phyloP scores from a whole-genome alignment of 306 rosid species.

The Pachyrhizus erosus region DNA sequence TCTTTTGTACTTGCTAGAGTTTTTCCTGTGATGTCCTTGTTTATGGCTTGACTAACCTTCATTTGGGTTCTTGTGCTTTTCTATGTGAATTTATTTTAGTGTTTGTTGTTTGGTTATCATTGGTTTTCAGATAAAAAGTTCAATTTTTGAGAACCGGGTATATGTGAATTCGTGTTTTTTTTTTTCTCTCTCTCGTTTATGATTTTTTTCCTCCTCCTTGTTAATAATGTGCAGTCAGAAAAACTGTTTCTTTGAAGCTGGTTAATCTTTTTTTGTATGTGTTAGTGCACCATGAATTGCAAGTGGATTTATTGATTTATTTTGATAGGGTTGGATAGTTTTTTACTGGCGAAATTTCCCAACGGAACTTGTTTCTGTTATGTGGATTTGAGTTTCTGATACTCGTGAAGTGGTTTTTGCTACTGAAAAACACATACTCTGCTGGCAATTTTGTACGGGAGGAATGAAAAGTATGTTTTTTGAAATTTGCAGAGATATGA shows the following conservation, averaged over 20 bases:
- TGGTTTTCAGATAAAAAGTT: constrained; percentile 16
- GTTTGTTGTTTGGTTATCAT: background rate
- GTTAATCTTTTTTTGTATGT: constrained; percentile 38
- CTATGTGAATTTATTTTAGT: too few relatives aligned
- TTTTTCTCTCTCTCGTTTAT: background rate
- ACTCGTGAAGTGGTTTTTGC: constrained; percentile 24
- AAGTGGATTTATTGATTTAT: constrained; percentile 12
- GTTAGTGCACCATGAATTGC: background rate
- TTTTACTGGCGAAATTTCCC: background rate
- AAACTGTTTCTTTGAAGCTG: constrained; percentile 48
- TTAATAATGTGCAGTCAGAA: constrained; percentile 35
- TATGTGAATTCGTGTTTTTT: constrained; percentile 28
- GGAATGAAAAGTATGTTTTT: constrained; percentile 28
- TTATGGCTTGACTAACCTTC: background rate
- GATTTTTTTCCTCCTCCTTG: constrained; percentile 37
- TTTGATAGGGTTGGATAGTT: background rate
- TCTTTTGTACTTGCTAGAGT: constrained; percentile 3
- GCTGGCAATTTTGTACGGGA: constrained; percentile 13
- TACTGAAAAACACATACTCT: background rate
- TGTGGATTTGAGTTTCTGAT: constrained; percentile 9
- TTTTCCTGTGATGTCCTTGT: background rate
- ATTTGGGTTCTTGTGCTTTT: background rate
- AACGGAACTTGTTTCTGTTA: background rate
- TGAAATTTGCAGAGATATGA: constrained; percentile 32
- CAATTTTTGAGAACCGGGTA: constrained; percentile 44